phyloP scores from a whole-genome alignment of 2,329 filamentous ascomycete genomes.

The Davidsoniella eucalypti region DNA sequence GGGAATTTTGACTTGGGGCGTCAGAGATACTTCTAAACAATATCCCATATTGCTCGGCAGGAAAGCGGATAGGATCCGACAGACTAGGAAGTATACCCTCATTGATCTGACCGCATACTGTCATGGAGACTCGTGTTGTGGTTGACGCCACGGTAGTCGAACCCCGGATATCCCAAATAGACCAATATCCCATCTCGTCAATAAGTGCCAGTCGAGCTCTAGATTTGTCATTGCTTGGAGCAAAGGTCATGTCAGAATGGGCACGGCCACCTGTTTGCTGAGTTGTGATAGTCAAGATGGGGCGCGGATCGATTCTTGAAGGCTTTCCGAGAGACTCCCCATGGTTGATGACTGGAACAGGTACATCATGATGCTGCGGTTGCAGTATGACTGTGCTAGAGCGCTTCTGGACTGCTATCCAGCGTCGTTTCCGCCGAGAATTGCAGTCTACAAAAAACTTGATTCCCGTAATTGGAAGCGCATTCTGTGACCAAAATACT shows the following conservation, averaged over 20 bases:
- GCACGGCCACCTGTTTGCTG: slow-evolving; percentile 34
- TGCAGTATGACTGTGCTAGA: slow-evolving; percentile 34
- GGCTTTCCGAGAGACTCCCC: slow-evolving; percentile 15
- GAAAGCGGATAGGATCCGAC: slow-evolving; percentile 18
- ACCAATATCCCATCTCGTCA: slow-evolving; percentile 50
- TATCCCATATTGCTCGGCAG: slow-evolving; percentile 26
- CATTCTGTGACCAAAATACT: slow-evolving; percentile 37
- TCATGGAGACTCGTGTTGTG: slow-evolving; percentile 20
- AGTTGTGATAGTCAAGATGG: slow-evolving; percentile 34
- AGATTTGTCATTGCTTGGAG: slow-evolving; percentile 32
- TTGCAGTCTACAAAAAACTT: slow-evolving; percentile 28
- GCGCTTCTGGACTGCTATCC: slow-evolving; percentile 37
- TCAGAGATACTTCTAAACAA: slow-evolving; percentile 21
- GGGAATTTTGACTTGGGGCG: background rate
- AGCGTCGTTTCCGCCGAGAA: slow-evolving; percentile 25
- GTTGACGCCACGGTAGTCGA: slow-evolving; percentile 21
- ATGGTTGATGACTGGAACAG: slow-evolving; percentile 17
- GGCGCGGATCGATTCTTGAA: slow-evolving; percentile 39
- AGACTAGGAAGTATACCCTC: slow-evolving; percentile 23
- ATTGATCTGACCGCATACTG: slow-evolving; percentile 28
- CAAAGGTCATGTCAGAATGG: slow-evolving; percentile 50
- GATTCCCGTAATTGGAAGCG: slow-evolving; percentile 32
- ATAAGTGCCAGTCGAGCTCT: slow-evolving; percentile 46
- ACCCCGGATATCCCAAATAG: slow-evolving; percentile 42
- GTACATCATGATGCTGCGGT: slow-evolving; percentile 30